Percentiles rank a stretch among this genome's conserved stretches.
phyloP scores from a whole-genome alignment of 2,329 filamentous ascomycete genomes.

The Reticulascus tulasneorum region DNA sequence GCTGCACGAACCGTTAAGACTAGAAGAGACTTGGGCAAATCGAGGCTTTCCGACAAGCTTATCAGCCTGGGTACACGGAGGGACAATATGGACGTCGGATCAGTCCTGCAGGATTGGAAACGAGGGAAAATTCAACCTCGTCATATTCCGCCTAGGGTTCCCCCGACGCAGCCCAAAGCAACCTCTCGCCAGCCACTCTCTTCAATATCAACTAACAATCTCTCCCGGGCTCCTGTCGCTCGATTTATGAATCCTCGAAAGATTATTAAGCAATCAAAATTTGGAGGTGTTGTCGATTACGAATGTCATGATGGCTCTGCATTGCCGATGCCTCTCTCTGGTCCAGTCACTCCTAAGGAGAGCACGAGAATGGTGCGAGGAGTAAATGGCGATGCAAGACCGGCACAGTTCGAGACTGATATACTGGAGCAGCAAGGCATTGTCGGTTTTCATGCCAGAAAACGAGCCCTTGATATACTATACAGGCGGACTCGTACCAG shows the following conservation, averaged over 20 bases:
- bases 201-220: constrained; percentile 2
- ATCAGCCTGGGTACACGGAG: constrained; percentile 58
- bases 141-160: constrained; percentile 2
- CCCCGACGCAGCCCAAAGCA: background rate
- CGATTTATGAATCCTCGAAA: too few species aligned
- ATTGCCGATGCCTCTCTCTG: too few species aligned
- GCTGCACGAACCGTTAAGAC: constrained; percentile 54
- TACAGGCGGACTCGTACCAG: constrained; percentile 31
- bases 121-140: constrained; percentile 46
- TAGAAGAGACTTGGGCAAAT: constrained; percentile 45
- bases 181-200: constrained; percentile 2
- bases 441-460: constrained; percentile 44
- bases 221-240: background rate
- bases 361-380: too few species aligned
- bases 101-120: constrained; percentile 53
- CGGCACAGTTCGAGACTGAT: constrained; percentile 54
- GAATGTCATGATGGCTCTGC: too few species aligned
- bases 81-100: constrained; percentile 55
- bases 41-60: constrained; percentile 51
- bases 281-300: too few species aligned
- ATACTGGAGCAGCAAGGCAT: constrained; percentile 28
- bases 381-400: too few species aligned
- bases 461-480: constrained; percentile 51
- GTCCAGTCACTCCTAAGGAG: too few species aligned
- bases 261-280: too few species aligned